Evolutionary conservation across 2,329 filamentous ascomycete genomes (phyloP), one percentile per base, ranked within the genome.

Genomic region (Alternaria viburni): DNA sequence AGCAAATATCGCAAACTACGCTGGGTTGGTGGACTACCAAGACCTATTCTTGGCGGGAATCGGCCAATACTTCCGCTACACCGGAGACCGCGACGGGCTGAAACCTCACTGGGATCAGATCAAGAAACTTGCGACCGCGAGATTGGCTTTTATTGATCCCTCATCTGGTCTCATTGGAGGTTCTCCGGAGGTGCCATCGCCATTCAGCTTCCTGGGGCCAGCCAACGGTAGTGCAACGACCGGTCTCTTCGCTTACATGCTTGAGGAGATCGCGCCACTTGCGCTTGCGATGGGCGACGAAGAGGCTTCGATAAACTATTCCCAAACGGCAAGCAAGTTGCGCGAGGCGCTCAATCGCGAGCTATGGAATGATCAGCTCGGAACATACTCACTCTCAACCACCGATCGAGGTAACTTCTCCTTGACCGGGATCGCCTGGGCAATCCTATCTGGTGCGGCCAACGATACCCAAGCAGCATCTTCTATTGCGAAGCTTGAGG

Each of bases 361-460:
- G 2, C 74, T 81, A 10, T 82, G 79, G 79, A 78, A 79, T 41
- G 55, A 61, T 1, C 17, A 60, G 11, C 51, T 77, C 0, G 79
- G 78, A 3, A 65, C 68, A 5, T 82, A 80, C 63, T 75, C 74
- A 2, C 66, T 78, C 2, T 74, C 73, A 2, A 59, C 73, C 9
- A 51, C 45, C 19, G 66, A 66, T 0, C 69, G 68, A 0, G 68
- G 61, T 3, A 75, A 82, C 61, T 80, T 74, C 51, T 80, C 79
- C 0, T 62, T 78, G 15, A 75, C 72, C 4, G 75, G 69, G 10
- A 74, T 77, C 21, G 75, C 72, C 0, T 82, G 79, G 65, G 64
- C 74, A 10, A 76, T 82, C 10, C 67, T 75, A 2, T 71, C 78
- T 5, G 79, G 77, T 8, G 69, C 74, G 9, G 78, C 80, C 7